Percentiles rank a stretch among this genome's conserved stretches.
Conservation (phyloP, 495 filamentous ascomycete species). For the Aspergillus nidulans region DNA sequence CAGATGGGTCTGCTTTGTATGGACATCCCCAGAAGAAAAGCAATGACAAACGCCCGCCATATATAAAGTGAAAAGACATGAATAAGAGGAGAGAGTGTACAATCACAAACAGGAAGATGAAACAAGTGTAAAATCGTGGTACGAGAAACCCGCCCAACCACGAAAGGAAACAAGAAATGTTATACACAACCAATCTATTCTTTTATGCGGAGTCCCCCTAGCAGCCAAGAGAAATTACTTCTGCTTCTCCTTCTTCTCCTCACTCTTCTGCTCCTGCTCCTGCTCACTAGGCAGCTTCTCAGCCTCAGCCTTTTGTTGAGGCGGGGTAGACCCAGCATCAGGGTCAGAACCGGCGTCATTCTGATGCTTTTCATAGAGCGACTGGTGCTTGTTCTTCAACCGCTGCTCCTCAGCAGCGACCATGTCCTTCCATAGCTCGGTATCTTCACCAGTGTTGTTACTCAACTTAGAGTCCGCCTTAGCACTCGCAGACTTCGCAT, state of each 20-base stretch:
- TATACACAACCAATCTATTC: conserved; percentile 1
- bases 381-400: conserved; percentile 53
- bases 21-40: not conserved
- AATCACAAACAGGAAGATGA: not conserved
- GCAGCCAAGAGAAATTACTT: not conserved
- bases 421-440: conserved; percentile 91
- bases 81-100: not conserved
- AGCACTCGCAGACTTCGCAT: conserved; percentile 40
- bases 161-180: not conserved
- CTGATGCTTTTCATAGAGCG: conserved; percentile 27
- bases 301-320: not conserved
- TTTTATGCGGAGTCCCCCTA: not conserved
- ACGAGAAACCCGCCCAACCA: conserved; percentile 6
- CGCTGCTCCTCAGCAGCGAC: conserved; percentile 71
- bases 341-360: not conserved
- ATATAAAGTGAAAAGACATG: not conserved
- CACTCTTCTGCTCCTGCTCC: conserved; percentile 5
- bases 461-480: conserved; percentile 34
- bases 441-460: conserved; percentile 46
- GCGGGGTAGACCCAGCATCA: not conserved
- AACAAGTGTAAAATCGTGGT: not conserved
- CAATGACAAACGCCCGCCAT: not conserved
- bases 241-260: conserved; percentile 12
- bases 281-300: conserved; percentile 8
- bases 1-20: not conserved